Evolutionary conservation across 2,329 filamentous ascomycete species (phyloP).

Genomic region (Diaporthe velutina): DNA sequence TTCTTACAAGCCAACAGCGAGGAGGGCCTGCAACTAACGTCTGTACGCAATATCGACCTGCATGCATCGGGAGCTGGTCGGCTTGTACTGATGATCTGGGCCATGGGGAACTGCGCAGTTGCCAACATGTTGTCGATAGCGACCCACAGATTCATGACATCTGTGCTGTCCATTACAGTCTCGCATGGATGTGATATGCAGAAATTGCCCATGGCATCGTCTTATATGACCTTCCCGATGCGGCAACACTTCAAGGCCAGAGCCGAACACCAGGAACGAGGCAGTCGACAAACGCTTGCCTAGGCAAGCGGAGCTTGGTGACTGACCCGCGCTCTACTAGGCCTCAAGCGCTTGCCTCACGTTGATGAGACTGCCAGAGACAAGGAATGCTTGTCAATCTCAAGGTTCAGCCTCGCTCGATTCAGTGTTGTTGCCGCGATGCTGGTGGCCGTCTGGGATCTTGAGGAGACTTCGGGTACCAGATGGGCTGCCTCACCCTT

Average conservation of each 20-base stretch:
- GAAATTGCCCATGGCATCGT: conserved; percentile 16
- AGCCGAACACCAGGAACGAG: conserved; percentile 1
- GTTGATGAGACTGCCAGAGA: conserved; percentile 14
- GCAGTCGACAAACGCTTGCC: conserved; percentile 1
- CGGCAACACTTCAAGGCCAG: conserved; percentile 14
- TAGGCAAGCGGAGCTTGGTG: not conserved
- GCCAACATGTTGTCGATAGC: not conserved
- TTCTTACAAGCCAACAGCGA: conserved; percentile 3
- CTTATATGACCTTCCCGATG: conserved; percentile 31
- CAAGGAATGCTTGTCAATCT: conserved; percentile 29
- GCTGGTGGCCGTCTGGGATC: conserved; percentile 3
- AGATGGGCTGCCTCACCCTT: conserved; percentile 31
- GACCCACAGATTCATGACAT: not conserved
- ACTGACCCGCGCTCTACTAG: conserved; percentile 26
- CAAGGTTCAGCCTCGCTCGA: conserved; percentile 26
- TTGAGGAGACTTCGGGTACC: not conserved
- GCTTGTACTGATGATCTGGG: conserved; percentile 3
- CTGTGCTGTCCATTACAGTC: conserved; percentile 18
- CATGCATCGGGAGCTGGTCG: conserved; percentile 35
- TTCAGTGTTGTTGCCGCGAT: conserved; percentile 10
- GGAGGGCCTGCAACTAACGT: conserved; percentile 8
- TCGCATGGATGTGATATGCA: conserved; percentile 29
- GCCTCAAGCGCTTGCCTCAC: conserved; percentile 22
- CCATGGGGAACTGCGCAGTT: not conserved
- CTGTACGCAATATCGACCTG: conserved; percentile 30